Evolutionary conservation across 2,329 filamentous ascomycete genomes (phyloP).

Genomic region (Hymenoscyphus albidus): DNA sequence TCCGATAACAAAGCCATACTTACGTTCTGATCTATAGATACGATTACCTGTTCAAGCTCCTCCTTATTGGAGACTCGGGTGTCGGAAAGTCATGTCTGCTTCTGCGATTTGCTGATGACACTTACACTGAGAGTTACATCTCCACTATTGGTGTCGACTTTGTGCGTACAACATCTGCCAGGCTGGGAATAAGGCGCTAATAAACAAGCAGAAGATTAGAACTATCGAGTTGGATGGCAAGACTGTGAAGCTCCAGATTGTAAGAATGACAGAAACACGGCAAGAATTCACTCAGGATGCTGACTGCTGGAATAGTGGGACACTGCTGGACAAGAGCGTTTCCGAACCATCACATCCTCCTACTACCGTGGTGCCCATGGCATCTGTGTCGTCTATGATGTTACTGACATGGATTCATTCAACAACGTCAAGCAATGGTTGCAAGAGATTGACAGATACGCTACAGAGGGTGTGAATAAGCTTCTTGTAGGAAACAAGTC

Average conservation of each 20-base stretch:
- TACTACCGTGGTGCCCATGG: conserved; percentile 99
- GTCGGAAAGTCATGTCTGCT: conserved; percentile 99
- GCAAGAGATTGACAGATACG: conserved; percentile 98
- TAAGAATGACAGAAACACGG: conserved; percentile 49
- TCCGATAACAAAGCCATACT: conserved; percentile 20
- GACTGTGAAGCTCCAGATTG: conserved; percentile 99
- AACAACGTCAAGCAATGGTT: conserved; percentile 99
- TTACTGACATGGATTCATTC: conserved; percentile 99
- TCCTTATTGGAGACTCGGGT: conserved; percentile 99
- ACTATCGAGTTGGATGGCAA: conserved; percentile 99
- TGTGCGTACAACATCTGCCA: conserved; percentile 50
- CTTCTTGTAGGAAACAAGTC: conserved; percentile 99
- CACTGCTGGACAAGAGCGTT: conserved; percentile 97
- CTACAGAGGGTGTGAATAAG: conserved; percentile 99
- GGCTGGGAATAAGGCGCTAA: conserved; percentile 31
- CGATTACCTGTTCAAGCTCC: conserved; percentile 99
- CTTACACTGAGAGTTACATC: conserved; percentile 99
- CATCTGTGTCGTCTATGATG: conserved; percentile 99
- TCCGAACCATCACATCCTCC: conserved; percentile 98
- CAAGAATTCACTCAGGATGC: conserved; percentile 15
- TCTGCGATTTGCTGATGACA: conserved; percentile 96
- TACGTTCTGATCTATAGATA: conserved; percentile 61
- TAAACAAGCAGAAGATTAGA: conserved; percentile 80
- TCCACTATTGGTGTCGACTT: conserved; percentile 99
- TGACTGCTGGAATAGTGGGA: conserved; percentile 71